Base-by-base conservation (phyloP, 2,329 filamentous ascomycete genomes). In the Coniochaeta sp. region DNA sequence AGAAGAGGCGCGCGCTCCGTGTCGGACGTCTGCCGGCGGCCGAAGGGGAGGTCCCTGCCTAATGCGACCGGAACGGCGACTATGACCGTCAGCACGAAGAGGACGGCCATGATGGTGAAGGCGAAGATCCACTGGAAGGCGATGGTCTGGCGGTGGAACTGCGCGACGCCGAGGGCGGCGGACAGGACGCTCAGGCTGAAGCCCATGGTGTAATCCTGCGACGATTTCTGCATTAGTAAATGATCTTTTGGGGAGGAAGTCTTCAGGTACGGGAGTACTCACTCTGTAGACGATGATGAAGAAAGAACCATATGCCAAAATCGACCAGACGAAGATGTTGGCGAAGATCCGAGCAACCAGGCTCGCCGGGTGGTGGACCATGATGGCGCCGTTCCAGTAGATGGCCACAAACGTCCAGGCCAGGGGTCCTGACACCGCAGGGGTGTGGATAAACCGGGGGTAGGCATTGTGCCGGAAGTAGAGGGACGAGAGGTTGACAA, bases 111-210 rank as follows among this genome's bases (percentile, higher is more conserved):
- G 71, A 96, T 91, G 63, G 86, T 79, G 69, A 96, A 95, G 36
- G 91, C 89, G 72, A 96, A 96, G 74, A 96, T 93, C 91, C 91
- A 96, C 76, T 96, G 92, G 64, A 96, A 79, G 7, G 90, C 89
- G 65, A 96, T 80, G 62, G 88, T 74, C 71, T 91, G 86, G 68
- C 82, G 81, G 58, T 86, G 77, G 76, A 96, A 87, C 73, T 96
- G 92, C 16, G 85, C 83, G 17, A 95, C 85, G 14, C 90, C 91
- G 47, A 96, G 85, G 19, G 91, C 85, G 6, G 91, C 86, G 1
- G 85, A 77, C 55, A 96, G 77, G 52, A 92, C 81, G 66, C 86
- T 89, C 67, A 96, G 80, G 59, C 85, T 86, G 71, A 95, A 91
- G 1, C 92, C 91, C 71, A 96, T 88, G 26, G 89, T 89, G 72